Conservation (phyloP, 1,139 yeast genomes). For the Pichia sp. region DNA sequence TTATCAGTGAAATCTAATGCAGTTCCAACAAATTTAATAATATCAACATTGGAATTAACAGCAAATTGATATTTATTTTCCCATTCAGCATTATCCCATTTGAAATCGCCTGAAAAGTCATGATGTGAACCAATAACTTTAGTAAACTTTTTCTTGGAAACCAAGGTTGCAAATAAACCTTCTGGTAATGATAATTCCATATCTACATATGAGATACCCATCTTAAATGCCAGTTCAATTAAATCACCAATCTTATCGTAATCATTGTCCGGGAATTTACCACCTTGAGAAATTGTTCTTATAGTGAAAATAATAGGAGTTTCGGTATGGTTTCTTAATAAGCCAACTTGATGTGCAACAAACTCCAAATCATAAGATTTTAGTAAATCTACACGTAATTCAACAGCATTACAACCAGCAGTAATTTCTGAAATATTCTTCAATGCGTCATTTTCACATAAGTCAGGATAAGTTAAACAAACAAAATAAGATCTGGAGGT, state of each 20-base stretch:
- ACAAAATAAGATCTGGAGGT: slow-evolving; percentile 60
- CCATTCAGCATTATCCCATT: slow-evolving; percentile 74
- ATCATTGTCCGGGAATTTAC: slow-evolving; percentile 60
- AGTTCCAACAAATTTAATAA: slow-evolving; percentile 77
- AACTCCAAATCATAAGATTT: slow-evolving; percentile 43
- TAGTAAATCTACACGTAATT: slow-evolving; percentile 72
- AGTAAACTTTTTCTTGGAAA: slow-evolving; percentile 50
- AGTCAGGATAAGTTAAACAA: slow-evolving; percentile 58
- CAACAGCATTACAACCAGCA: slow-evolving; percentile 75
- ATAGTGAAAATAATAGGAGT: slow-evolving; percentile 80
- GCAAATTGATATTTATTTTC: slow-evolving; percentile 66
- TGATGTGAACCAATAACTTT: slow-evolving; percentile 79
- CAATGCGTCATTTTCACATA: slow-evolving; percentile 38
- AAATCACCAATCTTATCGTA: slow-evolving; percentile 44
- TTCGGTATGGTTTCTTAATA: slow-evolving; percentile 54
- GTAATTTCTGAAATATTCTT: slow-evolving; percentile 45
- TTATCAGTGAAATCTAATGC: slow-evolving; percentile 67
- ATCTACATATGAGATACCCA: slow-evolving; percentile 48
- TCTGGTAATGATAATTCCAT: slow-evolving; percentile 45
- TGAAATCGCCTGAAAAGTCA: slow-evolving; percentile 54
- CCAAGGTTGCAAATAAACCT: slow-evolving; percentile 35
- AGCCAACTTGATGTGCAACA: slow-evolving; percentile 71
- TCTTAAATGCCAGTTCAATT: slow-evolving; percentile 57
- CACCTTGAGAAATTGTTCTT: slow-evolving; percentile 78
- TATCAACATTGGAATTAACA: slow-evolving; percentile 56